Conservation (phyloP, 352 stramenopile genomes). For the Phytophthora hybrid region DNA sequence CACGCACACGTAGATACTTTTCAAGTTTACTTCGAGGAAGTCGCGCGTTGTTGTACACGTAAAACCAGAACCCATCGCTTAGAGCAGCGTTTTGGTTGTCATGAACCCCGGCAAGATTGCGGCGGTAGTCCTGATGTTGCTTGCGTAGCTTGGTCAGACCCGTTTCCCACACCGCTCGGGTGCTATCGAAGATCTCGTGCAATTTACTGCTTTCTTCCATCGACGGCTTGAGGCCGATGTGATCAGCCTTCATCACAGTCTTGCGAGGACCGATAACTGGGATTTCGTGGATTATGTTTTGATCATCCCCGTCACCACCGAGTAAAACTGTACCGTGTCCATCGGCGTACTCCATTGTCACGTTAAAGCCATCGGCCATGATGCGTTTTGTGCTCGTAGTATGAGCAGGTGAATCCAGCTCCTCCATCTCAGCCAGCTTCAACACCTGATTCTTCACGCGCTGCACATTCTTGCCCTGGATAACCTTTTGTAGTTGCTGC, state of each 20-base stretch:
- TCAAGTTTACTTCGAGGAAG: slow-evolving; percentile 28
- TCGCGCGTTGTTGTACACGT: slow-evolving; percentile 45
- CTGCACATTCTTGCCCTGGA: background rate
- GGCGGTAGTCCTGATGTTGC: background rate
- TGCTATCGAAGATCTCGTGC: slow-evolving; percentile 2
- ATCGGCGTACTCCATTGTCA: background rate
- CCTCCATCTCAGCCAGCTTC: background rate
- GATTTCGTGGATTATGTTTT: background rate
- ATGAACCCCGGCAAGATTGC: background rate
- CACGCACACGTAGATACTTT: background rate
- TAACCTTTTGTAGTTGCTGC: background rate
- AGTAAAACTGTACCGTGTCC: background rate
- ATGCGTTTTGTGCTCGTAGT: background rate
- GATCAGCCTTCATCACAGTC: background rate
- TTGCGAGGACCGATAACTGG: background rate
- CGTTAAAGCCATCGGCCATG: background rate
- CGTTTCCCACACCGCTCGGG: background rate
- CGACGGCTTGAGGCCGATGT: slow-evolving; percentile 3
- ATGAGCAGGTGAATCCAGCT: background rate
- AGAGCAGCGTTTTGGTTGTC: slow-evolving; percentile 16
- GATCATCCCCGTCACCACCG: background rate
- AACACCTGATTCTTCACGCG: background rate
- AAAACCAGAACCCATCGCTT: slow-evolving; percentile 46
- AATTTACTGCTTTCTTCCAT: background rate
- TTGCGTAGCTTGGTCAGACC: background rate